A percentile compares a stretch with the other conserved stretches of the same genome.
Evolutionary conservation across 1,139 yeast genomes (phyloP).

Genomic region (Hemisphaericaspora xylanilytica): DNA sequence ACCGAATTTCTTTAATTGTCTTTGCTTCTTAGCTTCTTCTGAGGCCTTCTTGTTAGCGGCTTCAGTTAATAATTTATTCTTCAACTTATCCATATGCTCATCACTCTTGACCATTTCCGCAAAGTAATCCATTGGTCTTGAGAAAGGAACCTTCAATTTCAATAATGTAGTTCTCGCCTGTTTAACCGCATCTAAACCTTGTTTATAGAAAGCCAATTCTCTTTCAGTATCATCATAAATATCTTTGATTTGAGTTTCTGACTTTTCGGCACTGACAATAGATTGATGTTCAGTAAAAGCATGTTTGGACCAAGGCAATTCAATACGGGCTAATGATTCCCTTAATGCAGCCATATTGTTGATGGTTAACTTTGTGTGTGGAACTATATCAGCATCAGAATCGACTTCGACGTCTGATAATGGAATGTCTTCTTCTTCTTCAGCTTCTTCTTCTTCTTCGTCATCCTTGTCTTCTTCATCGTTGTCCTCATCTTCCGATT

Average conservation of each 20-base stretch:
- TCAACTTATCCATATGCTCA: constrained; percentile 95
- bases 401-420: constrained; percentile 78
- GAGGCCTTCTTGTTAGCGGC: constrained; percentile 90
- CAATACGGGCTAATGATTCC: constrained; percentile 65
- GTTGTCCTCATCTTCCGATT: constrained; percentile 39
- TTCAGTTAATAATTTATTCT: constrained; percentile 75
- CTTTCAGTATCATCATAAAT: constrained; percentile 92
- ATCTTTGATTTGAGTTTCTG: constrained; percentile 73
- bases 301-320: constrained; percentile 67
- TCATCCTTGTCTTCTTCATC: constrained; percentile 42
- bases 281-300: constrained; percentile 84
- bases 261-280: constrained; percentile 56
- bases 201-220: constrained; percentile 73
- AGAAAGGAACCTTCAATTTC: constrained; percentile 75
- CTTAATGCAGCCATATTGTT: constrained; percentile 70
- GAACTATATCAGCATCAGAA: constrained; percentile 85
- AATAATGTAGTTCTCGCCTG: constrained; percentile 66
- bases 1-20: constrained; percentile 94
- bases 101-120: constrained; percentile 99
- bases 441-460: constrained; percentile 42
- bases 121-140: constrained; percentile 92
- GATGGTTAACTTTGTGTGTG: constrained; percentile 82
- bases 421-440: constrained; percentile 63
- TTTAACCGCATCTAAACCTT: constrained; percentile 81
- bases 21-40: constrained; percentile 91